Evolutionary conservation across 441 rosid genomes (phyloP).

Genomic region (Erodium trifolium): DNA sequence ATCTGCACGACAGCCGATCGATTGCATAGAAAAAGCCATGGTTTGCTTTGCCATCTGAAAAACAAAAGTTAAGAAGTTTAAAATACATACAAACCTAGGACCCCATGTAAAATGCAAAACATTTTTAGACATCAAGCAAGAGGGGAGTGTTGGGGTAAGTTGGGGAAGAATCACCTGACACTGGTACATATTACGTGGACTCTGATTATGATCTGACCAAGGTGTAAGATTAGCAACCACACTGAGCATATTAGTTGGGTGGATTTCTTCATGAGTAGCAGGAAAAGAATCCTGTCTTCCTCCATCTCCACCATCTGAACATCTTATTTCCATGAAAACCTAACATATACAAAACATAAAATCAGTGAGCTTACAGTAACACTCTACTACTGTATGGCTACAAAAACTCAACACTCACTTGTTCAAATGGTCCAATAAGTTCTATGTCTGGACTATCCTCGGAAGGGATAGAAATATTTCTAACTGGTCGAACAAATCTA

Average conservation of each 20-base stretch:
- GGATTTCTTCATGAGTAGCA: slow-evolving; percentile 95
- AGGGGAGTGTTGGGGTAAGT: not conserved
- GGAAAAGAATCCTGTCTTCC: slow-evolving; percentile 54
- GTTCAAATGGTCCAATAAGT: slow-evolving; percentile 94
- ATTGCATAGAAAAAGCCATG: slow-evolving; percentile 87
- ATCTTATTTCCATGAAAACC: slow-evolving; percentile 97
- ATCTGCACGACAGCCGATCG: slow-evolving; percentile 73
- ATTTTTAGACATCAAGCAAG: not conserved
- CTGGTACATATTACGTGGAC: slow-evolving; percentile 98
- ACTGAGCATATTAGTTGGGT: slow-evolving; percentile 95
- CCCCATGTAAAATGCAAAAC: not conserved
- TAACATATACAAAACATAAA: slow-evolving; percentile 20
- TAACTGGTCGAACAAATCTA: slow-evolving; percentile 86
- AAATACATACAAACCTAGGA: not conserved
- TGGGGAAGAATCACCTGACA: slow-evolving; percentile 53
- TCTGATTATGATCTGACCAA: slow-evolving; percentile 98
- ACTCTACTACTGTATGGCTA: not conserved
- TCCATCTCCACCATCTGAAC: slow-evolving; percentile 76
- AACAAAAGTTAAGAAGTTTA: slow-evolving; percentile 4
- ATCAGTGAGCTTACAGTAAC: slow-evolving; percentile 14
- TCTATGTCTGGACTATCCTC: slow-evolving; percentile 45
- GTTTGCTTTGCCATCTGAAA: slow-evolving; percentile 96
- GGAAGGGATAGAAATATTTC: slow-evolving; percentile 44
- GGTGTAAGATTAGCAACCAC: slow-evolving; percentile 98
- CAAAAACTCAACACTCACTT: slow-evolving; percentile 38